These are phyloP conservation scores for Boletales sp. DNA, from an alignment of 768 basidiomycete genomes.

Conservation along the genomic window DNA sequence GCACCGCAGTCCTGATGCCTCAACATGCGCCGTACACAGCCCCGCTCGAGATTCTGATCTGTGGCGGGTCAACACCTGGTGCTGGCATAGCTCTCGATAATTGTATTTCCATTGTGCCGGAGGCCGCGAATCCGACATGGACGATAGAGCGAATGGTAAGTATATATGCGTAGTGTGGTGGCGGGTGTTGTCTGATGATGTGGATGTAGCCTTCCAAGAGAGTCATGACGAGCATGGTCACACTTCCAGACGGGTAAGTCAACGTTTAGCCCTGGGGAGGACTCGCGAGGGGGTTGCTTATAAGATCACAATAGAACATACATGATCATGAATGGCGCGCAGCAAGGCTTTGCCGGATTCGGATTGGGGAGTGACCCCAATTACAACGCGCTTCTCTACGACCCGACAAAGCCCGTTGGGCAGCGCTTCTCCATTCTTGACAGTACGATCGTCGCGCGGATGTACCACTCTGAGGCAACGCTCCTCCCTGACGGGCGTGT, in stretches of 20 bases:
- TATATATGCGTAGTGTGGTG: neutral
- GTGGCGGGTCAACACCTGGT: slow-evolving; percentile 69
- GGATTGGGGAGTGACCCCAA: slow-evolving; percentile 66
- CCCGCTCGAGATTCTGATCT: slow-evolving; percentile 64
- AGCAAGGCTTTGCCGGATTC: slow-evolving; percentile 68
- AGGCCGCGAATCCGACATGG: slow-evolving; percentile 61
- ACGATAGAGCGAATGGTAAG: slow-evolving; percentile 75
- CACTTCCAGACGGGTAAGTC: slow-evolving; percentile 46
- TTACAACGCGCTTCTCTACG: slow-evolving; percentile 62
- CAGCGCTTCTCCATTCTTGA: slow-evolving; percentile 65
- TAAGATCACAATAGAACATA: slow-evolving; percentile 52
- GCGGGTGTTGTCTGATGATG: neutral
- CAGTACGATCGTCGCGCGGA: slow-evolving; percentile 65
- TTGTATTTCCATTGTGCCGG: slow-evolving; percentile 67
- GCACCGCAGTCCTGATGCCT: slow-evolving; percentile 65
- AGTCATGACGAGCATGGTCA: slow-evolving; percentile 74
- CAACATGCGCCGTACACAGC: slow-evolving; percentile 71
- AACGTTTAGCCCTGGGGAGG: no score
- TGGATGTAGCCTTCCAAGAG: slow-evolving; percentile 56
- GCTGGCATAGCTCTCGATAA: slow-evolving; percentile 56
- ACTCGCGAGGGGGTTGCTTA: slow-evolving; percentile 4
- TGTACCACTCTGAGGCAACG: slow-evolving; percentile 78
- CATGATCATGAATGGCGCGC: slow-evolving; percentile 74
- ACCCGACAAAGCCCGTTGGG: slow-evolving; percentile 55
- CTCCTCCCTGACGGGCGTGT: slow-evolving; percentile 74